Base-by-base conservation (phyloP, 352 stramenopile species). In the Phytophthora pluvialis region DNA sequence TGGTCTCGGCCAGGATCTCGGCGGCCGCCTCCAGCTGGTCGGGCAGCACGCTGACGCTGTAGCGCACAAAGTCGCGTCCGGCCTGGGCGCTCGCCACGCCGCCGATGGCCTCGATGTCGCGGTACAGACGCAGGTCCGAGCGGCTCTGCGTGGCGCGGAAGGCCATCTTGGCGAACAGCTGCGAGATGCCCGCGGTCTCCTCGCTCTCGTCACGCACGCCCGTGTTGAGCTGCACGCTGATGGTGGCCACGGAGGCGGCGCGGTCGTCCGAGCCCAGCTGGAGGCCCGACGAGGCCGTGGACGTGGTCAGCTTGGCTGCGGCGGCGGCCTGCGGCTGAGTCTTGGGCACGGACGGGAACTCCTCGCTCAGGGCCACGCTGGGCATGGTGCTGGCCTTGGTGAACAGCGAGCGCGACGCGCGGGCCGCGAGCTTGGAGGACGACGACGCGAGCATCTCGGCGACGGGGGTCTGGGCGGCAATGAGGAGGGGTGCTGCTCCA, bases 141-240 rank as follows among this genome's bases (percentile, higher is more conserved):
- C 85, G 87, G 51, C 28, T 64, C 28, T 82, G 59, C 10, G 87
- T 95, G 25, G 85, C 73, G 43, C 85, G 87, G 83, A 95, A 95
- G 32, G 87, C 85, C 81, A 93, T 86, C 74, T 94, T 91, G 59
- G 81, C 71, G 44, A 89, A 89, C 43, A 95, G 76, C 75, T 93
- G 81, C 73, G 87, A 83, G 15, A 94, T 44, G 29, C 87, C 87
- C n/a, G 82, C 70, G 10, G 76, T 90, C 46, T 86, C 84, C 44
- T 93, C 84, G 28, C 54, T 81, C 70, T 95, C 87, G 54, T 85
- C 69, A 55, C 83, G 80, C 49, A 72, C 67, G 28, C 87, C 87
- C 9, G 87, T 78, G 16, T 66, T 73, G 25, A 95, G 61, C 61
- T 92, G 70, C 45, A 95, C 67, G 53, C 76, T 83, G 18, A 95